Percentiles rank a stretch among this genome's conserved stretches.
phyloP scores from a whole-genome alignment of 805 yeast genomes.

The Debaryomyces prosopidis region DNA sequence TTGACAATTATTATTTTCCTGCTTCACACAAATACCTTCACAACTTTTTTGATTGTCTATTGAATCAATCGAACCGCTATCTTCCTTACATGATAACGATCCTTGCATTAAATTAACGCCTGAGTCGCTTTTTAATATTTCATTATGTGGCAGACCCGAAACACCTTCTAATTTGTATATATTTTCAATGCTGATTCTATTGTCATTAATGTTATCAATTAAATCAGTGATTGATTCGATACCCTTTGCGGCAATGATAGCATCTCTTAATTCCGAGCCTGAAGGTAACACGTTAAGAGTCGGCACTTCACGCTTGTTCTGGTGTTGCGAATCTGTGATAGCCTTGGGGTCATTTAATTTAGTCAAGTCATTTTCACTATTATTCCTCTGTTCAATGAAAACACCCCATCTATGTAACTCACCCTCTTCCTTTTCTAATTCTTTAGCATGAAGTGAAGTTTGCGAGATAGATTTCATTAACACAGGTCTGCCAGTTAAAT shows the following conservation, averaged over 20 bases:
- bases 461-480: constrained; percentile 63
- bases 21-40: constrained; percentile 7
- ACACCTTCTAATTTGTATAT: constrained; percentile 37
- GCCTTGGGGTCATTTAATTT: constrained; percentile 2
- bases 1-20: constrained; percentile 1
- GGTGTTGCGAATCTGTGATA: constrained; percentile 3
- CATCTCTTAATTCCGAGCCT: constrained; percentile 55
- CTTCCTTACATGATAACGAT: constrained; percentile 11
- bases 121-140: neutral
- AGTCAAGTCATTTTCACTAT: constrained; percentile 13
- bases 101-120: neutral
- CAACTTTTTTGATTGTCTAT: constrained; percentile 10
- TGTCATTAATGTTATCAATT: constrained; percentile 62
- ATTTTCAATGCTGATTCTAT: constrained; percentile 50
- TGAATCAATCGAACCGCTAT: constrained; percentile 30
- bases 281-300: constrained; percentile 48
- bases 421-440: constrained; percentile 89
- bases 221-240: constrained; percentile 67
- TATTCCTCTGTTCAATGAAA: constrained; percentile 64
- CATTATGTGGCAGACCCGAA: neutral
- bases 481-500: constrained; percentile 71
- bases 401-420: constrained; percentile 86
- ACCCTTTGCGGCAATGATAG: constrained; percentile 74
- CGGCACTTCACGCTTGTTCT: constrained; percentile 19
- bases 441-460: constrained; percentile 66